Conservation (phyloP, 2,329 filamentous ascomycete genomes). For the Lasiodiplodia gonubiensis region DNA sequence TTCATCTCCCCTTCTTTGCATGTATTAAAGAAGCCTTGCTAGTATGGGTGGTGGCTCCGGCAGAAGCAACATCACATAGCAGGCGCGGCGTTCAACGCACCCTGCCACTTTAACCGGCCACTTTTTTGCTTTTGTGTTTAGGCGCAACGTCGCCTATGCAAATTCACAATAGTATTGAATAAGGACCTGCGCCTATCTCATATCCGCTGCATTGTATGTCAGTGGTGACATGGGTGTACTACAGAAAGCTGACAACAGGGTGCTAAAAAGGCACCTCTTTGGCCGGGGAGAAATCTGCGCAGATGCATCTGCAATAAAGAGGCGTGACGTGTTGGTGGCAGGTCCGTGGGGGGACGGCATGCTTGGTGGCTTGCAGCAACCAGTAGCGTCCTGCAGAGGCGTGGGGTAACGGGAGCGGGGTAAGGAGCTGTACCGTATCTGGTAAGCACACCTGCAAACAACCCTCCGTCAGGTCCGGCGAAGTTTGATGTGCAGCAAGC, state of each 20-base stretch:
- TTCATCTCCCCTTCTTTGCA: not conserved
- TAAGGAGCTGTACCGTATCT: not conserved
- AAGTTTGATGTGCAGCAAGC: constrained; percentile 24
- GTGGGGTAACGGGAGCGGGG: constrained; percentile 23
- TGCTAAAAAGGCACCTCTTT: not conserved
- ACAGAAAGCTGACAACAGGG: not conserved
- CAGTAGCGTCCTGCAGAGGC: constrained; percentile 6
- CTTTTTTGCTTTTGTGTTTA: not conserved
- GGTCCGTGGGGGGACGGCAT: constrained; percentile 13
- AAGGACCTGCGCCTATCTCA: not conserved
- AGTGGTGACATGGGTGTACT: not conserved
- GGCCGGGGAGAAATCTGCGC: not conserved
- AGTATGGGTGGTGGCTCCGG: not conserved
- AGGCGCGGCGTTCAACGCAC: not conserved
- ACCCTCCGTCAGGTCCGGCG: not conserved
- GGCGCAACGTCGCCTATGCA: not conserved
- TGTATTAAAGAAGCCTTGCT: not conserved
- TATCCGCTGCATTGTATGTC: not conserved
- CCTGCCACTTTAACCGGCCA: not conserved
- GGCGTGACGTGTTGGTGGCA: constrained; percentile 19
- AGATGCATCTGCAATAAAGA: constrained; percentile 7
- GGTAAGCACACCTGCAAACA: constrained; percentile 18
- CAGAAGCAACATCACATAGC: not conserved
- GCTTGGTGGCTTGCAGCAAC: constrained; percentile 9
- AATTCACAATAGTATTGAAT: not conserved